phyloP scores from a whole-genome alignment of 495 filamentous ascomycete genomes.

The Durotheca rogersii region DNA sequence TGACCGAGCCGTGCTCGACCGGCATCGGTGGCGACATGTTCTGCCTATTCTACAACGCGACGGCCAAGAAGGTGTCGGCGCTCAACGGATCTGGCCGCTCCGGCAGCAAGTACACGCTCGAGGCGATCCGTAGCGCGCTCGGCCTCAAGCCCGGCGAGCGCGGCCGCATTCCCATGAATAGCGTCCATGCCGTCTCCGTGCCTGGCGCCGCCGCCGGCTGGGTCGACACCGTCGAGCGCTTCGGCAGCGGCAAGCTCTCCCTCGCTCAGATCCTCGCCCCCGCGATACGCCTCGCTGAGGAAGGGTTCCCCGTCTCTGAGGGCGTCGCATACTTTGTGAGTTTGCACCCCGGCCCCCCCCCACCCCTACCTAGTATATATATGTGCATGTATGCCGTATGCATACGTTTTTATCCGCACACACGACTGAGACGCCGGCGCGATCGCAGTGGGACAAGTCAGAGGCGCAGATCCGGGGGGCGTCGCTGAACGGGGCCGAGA shows the following conservation, averaged over 20 bases:
- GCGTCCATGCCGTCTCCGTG: conserved; percentile 77
- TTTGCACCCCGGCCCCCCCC: conserved; percentile 6
- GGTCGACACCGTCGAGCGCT: conserved; percentile 87
- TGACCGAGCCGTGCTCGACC: conserved; percentile 90
- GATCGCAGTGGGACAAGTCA: conserved; percentile 35
- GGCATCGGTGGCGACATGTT: conserved; percentile 99
- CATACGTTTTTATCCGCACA: too few species aligned
- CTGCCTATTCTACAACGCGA: conserved; percentile 87
- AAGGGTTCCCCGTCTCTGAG: conserved; percentile 87
- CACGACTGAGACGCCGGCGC: too few species aligned
- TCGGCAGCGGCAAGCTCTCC: conserved; percentile 83
- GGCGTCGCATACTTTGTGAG: conserved; percentile 70
- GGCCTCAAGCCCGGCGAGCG: conserved; percentile 60
- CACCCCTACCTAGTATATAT: too few species aligned
- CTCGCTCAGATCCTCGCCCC: conserved; percentile 78
- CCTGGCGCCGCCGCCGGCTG: conserved; percentile 93
- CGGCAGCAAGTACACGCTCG: conserved; percentile 65
- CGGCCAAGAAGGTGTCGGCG: conserved; percentile 75
- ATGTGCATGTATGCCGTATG: too few species aligned
- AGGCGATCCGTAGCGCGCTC: conserved; percentile 66
- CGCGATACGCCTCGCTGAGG: conserved; percentile 82
- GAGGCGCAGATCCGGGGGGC: conserved; percentile 58
- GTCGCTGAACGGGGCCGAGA: conserved; percentile 80
- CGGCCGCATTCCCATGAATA: conserved; percentile 71
- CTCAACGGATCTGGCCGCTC: conserved; percentile 91